Evolutionary conservation across 768 basidiomycete species (phyloP).

Genomic region (Daedalea quercina): DNA sequence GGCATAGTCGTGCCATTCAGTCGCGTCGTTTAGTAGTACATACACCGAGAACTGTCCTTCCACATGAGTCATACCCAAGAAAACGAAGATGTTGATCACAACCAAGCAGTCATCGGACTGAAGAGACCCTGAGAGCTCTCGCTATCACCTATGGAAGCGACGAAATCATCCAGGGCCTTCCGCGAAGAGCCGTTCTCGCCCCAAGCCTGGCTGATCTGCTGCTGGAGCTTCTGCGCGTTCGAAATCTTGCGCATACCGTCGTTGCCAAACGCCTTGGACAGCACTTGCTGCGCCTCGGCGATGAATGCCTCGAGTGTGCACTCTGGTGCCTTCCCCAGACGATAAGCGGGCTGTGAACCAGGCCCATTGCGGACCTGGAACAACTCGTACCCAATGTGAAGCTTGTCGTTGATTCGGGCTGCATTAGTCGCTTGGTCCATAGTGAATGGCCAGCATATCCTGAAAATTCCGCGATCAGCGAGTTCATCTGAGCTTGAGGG

Average conservation of each 20-base stretch:
- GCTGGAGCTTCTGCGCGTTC: slow-evolving; percentile 11
- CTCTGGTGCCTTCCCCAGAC: slow-evolving; percentile 11
- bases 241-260: slow-evolving; percentile 19
- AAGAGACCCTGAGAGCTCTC: too few species aligned
- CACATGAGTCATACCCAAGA: too few species aligned
- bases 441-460: slow-evolving; percentile 22
- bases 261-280: slow-evolving; percentile 15
- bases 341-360: slow-evolving; percentile 11
- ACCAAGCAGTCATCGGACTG: too few species aligned
- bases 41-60: too few species aligned
- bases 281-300: slow-evolving; percentile 13
- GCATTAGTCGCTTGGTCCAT: slow-evolving; percentile 20
- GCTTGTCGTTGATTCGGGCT: slow-evolving; percentile 13
- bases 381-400: slow-evolving; percentile 21
- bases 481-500: neutral
- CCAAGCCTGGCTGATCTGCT: slow-evolving; percentile 3
- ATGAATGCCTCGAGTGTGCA: slow-evolving; percentile 18
- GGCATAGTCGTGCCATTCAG: too few species aligned
- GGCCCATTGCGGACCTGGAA: slow-evolving; percentile 19
- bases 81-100: too few species aligned
- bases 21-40: too few species aligned
- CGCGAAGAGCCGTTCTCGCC: slow-evolving; percentile 4
- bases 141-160: too few species aligned
- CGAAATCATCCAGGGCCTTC: slow-evolving; percentile 4
- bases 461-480: neutral